Conservation (phyloP, 129 eudicot species). For the Helianthus annuus region HanXRQr2.0-SUNRISE NC_035435.2:123845040-123845539, state of each 20-base stretch:
- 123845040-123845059: constrained; percentile 39
- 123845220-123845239: constrained; percentile 57
- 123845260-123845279: not conserved
- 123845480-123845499: no score
- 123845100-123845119: constrained; percentile 68
- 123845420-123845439: not conserved
- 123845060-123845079: constrained; percentile 70
- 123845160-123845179: constrained; percentile 26
- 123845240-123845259: constrained; percentile 11
- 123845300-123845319: constrained; percentile 6
- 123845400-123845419: not conserved
- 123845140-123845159: constrained; percentile 69
- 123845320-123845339: constrained; percentile 23
- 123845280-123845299: not conserved
- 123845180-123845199: constrained; percentile 35
- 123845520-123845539: no score
- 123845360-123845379: constrained; percentile 29
- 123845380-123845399: constrained; percentile 19
- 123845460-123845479: no score
- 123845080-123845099: constrained; percentile 79
- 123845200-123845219: constrained; percentile 52
- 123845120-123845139: constrained; percentile 55
- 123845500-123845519: no score
- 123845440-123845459: no score
- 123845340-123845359: constrained; percentile 30